Percentiles rank a stretch among this genome's conserved stretches.
Conservation (phyloP, 306 rosid genomes). For the Dryas alaskensis region DNA sequence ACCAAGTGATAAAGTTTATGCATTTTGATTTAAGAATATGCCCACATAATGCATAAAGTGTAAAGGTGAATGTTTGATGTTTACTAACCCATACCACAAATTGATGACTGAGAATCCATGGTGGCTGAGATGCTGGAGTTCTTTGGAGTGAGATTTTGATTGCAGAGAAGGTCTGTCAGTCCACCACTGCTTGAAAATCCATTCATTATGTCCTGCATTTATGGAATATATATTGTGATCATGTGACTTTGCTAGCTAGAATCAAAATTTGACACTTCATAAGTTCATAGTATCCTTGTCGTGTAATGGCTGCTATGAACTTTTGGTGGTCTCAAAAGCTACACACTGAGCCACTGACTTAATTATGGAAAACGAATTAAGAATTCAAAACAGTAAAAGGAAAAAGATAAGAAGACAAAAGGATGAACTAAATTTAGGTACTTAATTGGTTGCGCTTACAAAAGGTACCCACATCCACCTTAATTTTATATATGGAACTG, state of each 20-base stretch:
- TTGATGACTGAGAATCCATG: conserved; percentile 75
- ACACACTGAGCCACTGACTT: neutral
- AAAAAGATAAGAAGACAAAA: neutral
- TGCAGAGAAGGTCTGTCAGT: conserved; percentile 32
- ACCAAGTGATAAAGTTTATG: neutral
- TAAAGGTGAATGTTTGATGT: no score
- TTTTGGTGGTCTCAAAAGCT: neutral
- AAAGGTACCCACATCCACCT: neutral
- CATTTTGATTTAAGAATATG: neutral
- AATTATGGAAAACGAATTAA: neutral
- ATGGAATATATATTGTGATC: conserved; percentile 4
- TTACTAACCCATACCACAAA: conserved; percentile 41
- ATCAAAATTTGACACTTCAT: neutral
- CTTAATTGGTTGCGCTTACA: neutral
- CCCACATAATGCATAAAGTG: neutral
- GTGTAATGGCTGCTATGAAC: neutral
- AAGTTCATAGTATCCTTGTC: conserved; percentile 3
- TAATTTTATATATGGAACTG: neutral
- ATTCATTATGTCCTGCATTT: conserved; percentile 54
- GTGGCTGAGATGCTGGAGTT: conserved; percentile 54
- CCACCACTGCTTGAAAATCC: conserved; percentile 47
- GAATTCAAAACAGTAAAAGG: neutral
- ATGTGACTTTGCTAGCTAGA: neutral
- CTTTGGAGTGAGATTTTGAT: conserved; percentile 53
- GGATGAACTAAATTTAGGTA: neutral